Evolutionary conservation across 768 basidiomycete genomes (phyloP), one percentile per base, ranked within the genome.

Genomic region (Lentinula guzmanii): DNA sequence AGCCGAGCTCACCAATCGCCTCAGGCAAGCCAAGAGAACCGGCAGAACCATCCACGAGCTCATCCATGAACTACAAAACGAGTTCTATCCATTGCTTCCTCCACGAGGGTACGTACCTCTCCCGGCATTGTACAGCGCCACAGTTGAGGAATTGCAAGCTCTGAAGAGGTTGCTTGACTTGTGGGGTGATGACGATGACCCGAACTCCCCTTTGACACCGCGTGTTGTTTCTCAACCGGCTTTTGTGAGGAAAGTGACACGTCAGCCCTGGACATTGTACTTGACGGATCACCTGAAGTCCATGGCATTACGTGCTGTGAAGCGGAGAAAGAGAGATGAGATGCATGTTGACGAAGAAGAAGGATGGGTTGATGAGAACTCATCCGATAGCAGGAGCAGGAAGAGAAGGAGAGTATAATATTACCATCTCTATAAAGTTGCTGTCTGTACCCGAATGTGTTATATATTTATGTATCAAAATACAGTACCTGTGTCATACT

Each of bases 1-100:
- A 37, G 4, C 10, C 13, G 42, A 46, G 31, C 58, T 59, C 28
- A 16, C 10, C 9, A 18, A 28, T 5, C 45, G 46, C 3, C 16
- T 59, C 5, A 39, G 9, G 10, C 13, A 59, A 8, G 48, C 43
- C 21, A 46, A 28, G 28, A 21, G 21, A n/a, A 15, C 16, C 6
- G 58, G 58, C 5, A 50, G 50, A 28, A 15, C 33, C 7, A 11
- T 59, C 8, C 11, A 59, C 37, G 45, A 46, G 9, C 7, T 51
- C 31, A 33, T 59, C n/a, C 58, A 59, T n/a, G 37, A 37, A 9
- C 21, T 59, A 8, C 58, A 59, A 18, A 59, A 59, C 45, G 33
- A 59, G 33, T 35, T 48, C 13, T 59, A 59, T 33, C 58, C 58
- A 8, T 37, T 59, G 4, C 16, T 48, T 34, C 45, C 46, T 50